Conservation (phyloP, 768 basidiomycete genomes). For the Terana coerulea region DNA sequence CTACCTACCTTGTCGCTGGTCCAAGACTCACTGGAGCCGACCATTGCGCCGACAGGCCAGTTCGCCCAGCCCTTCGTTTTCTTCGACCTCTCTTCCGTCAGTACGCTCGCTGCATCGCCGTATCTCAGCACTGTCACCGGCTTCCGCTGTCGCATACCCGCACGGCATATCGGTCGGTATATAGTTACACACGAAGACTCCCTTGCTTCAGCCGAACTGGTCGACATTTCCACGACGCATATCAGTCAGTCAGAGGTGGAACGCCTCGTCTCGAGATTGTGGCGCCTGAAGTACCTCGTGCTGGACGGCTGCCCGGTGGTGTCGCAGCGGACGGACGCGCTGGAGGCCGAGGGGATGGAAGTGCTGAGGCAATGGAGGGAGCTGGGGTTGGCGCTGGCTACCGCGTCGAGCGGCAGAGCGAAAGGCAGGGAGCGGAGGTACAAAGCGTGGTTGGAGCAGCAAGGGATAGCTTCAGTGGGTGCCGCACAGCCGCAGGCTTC, state of each 20-base stretch:
- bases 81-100: slow-evolving; percentile 62
- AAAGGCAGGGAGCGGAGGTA: slow-evolving; percentile 65
- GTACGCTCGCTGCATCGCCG: slow-evolving; percentile 41
- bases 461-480: slow-evolving; percentile 1
- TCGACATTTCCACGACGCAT: slow-evolving; percentile 75
- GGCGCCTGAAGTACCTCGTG: slow-evolving; percentile 57
- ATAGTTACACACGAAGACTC: slow-evolving; percentile 16
- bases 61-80: slow-evolving; percentile 91
- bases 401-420: slow-evolving; percentile 56
- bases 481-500: background rate
- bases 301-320: slow-evolving; percentile 55
- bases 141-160: slow-evolving; percentile 70
- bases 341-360: slow-evolving; percentile 42
- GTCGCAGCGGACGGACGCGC: slow-evolving; percentile 30
- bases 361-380: slow-evolving; percentile 54
- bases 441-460: slow-evolving; percentile 43
- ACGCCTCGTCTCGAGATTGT: slow-evolving; percentile 47
- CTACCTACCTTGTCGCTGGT: slow-evolving; percentile 55
- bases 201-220: slow-evolving; percentile 48
- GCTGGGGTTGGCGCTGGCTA: slow-evolving; percentile 58
- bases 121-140: slow-evolving; percentile 27
- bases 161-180: slow-evolving; percentile 49
- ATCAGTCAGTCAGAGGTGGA: slow-evolving; percentile 54
- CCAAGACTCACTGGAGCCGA: slow-evolving; percentile 56
- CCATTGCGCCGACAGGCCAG: slow-evolving; percentile 28